A percentile compares a stretch with the other conserved stretches of the same genome.
Conservation (phyloP, 2,329 filamentous ascomycete species). For the Cladorrhinum sp. region DNA sequence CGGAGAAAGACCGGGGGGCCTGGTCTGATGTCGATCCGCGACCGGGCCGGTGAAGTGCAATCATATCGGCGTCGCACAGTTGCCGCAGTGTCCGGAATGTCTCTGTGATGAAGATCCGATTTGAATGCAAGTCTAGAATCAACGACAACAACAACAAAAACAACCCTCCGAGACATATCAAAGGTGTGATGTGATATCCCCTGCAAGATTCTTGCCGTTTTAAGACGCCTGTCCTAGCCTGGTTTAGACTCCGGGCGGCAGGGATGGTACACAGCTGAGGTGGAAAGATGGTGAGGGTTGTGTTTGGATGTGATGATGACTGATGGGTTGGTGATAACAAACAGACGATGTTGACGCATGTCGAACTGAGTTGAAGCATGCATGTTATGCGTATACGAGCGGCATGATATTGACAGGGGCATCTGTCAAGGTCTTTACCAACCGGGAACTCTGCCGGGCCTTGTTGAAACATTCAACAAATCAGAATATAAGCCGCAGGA, state of each 20-base stretch:
- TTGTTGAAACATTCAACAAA: slow-evolving; percentile 5
- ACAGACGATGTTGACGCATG: neutral
- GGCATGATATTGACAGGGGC: slow-evolving; percentile 7
- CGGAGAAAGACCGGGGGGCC: slow-evolving; percentile 1
- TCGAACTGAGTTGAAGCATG: neutral
- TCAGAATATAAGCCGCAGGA: neutral
- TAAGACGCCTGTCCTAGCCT: too few relatives aligned
- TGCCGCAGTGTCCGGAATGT: neutral
- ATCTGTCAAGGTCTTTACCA: neutral
- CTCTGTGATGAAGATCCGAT: neutral
- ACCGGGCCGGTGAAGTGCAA: neutral
- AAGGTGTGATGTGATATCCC: neutral
- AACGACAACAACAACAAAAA: too few relatives aligned
- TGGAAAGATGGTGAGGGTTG: neutral
- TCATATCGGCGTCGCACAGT: slow-evolving; percentile 4
- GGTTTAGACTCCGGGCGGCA: neutral
- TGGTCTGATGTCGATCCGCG: slow-evolving; percentile 3
- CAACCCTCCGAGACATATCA: neutral
- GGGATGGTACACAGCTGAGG: too few relatives aligned
- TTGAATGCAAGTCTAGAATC: too few relatives aligned
- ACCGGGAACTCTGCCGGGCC: slow-evolving; percentile 2
- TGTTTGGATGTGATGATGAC: neutral
- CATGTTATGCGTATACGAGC: slow-evolving; percentile 3
- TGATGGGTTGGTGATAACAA: neutral
- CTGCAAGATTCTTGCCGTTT: too few relatives aligned